phyloP scores from a whole-genome alignment of 2,329 filamentous ascomycete genomes.

The Colletotrichum lupini region DNA sequence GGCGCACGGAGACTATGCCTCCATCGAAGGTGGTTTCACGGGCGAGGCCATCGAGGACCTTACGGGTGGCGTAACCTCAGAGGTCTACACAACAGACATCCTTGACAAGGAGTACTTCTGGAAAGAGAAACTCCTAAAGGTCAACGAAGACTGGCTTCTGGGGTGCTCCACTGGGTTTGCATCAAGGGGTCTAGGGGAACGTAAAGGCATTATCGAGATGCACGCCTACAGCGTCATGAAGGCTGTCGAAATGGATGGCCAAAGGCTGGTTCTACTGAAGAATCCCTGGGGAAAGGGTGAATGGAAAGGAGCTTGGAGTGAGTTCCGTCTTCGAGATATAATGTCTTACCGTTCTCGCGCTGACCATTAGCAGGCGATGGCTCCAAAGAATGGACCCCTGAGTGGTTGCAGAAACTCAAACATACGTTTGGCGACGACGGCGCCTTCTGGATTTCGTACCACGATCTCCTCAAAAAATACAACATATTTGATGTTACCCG shows the following conservation, averaged over 20 bases:
- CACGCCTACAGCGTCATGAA: conserved; percentile 73
- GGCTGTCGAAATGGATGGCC: conserved; percentile 67
- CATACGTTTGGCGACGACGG: conserved; percentile 78
- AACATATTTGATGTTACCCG: conserved; percentile 56
- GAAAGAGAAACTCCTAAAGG: conserved; percentile 80
- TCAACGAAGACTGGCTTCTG: conserved; percentile 82
- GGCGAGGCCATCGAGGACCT: conserved; percentile 70
- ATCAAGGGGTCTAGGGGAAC: conserved; percentile 56
- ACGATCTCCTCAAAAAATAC: conserved; percentile 58
- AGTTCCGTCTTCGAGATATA: conserved; percentile 25
- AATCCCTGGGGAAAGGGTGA: conserved; percentile 87
- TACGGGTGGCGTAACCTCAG: conserved; percentile 74
- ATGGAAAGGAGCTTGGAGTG: conserved; percentile 83
- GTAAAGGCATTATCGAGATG: conserved; percentile 67
- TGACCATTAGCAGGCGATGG: conserved; percentile 65
- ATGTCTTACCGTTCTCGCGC: not conserved
- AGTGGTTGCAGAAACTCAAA: conserved; percentile 75
- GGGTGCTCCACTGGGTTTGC: conserved; percentile 65
- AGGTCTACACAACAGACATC: conserved; percentile 74
- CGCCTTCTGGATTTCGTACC: conserved; percentile 58
- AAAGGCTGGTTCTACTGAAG: conserved; percentile 72
- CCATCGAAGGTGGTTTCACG: conserved; percentile 78
- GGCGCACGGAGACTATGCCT: conserved; percentile 81
- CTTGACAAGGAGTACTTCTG: conserved; percentile 79
- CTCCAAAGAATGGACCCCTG: conserved; percentile 77